phyloP scores from a whole-genome alignment of 805 yeast genomes.

The Candida maltosa region DNA sequence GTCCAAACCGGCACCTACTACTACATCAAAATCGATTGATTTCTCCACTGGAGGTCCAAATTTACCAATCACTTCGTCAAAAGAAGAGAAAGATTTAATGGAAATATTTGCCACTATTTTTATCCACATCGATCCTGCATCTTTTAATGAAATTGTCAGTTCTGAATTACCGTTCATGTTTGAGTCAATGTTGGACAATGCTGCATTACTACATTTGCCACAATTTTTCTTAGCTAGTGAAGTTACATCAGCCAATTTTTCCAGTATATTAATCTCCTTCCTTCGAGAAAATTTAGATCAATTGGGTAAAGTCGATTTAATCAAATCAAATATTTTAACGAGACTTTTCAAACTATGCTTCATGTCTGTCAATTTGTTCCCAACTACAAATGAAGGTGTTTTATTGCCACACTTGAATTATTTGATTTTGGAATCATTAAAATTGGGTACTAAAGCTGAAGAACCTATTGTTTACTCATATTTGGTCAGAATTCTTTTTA shows the following conservation, averaged over 20 bases:
- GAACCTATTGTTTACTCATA: slow-evolving; percentile 91
- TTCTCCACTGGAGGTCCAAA: slow-evolving; percentile 78
- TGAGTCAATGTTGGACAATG: slow-evolving; percentile 74
- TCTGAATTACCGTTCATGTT: slow-evolving; percentile 76
- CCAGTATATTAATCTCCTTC: slow-evolving; percentile 77
- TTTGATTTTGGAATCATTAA: slow-evolving; percentile 75
- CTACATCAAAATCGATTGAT: slow-evolving; percentile 35
- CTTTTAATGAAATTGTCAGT: slow-evolving; percentile 88
- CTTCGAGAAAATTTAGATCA: slow-evolving; percentile 69
- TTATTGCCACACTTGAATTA: slow-evolving; percentile 84
- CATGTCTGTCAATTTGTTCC: slow-evolving; percentile 92
- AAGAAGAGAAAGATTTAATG: slow-evolving; percentile 93
- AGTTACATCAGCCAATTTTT: slow-evolving; percentile 88
- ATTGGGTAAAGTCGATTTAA: slow-evolving; percentile 75
- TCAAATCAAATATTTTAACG: slow-evolving; percentile 75
- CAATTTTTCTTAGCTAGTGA: slow-evolving; percentile 94
- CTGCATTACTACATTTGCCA: slow-evolving; percentile 85
- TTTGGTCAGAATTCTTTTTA: slow-evolving; percentile 80
- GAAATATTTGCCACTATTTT: slow-evolving; percentile 92
- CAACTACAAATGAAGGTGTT: slow-evolving; percentile 81
- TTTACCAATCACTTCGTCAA: slow-evolving; percentile 80
- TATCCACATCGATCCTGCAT: slow-evolving; percentile 90
- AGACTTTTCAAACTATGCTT: slow-evolving; percentile 88
- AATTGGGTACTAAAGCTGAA: slow-evolving; percentile 76
- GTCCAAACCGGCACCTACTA: slow-evolving; percentile 45